Base-by-base conservation (phyloP, 2,329 filamentous ascomycete genomes). In the Saccharata proteae region DNA sequence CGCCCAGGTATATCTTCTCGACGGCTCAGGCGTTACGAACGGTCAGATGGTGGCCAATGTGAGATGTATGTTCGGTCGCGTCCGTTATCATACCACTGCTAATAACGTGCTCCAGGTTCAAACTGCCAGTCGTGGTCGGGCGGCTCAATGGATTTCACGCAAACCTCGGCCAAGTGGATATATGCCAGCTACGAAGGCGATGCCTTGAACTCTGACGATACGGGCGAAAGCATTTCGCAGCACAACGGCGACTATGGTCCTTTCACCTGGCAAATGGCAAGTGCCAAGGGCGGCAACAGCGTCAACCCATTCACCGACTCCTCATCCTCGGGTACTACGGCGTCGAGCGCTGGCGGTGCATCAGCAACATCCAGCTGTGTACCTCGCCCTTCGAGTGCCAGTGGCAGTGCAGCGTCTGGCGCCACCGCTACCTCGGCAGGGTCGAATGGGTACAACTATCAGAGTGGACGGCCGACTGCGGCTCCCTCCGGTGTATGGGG, bases 1-100 rank as follows among this genome's bases (percentile, higher is more conserved):
- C 16, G 54, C 64, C 2, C 40, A 65, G 32, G 52, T 69, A 12
- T 60, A 58, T 9, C 41, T 74, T 3, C 54, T 74, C 1, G 65
- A 61, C 25, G 69, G 69, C 3, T 65, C 64, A 3, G 67, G 69
- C 2, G 64, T 74, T 4, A 45, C 51, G 4, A 55, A 66, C 41
- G 63, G 63, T 13, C 53, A 58, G 12, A 69, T 74, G 64, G 60
- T 58, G 14, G 70, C 69, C 11, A 74, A 74, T 43, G 55, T 75
- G 14, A 60, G 52, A 40, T 74, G 70, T 61, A 52, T 38, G 55
- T 41, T 5, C 4, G 16, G 10, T 26, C 14, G 24, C 22, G 21
- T 19, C n/a, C 12, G 8, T 16, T 23, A 6, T 25, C 25, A 25
- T 24, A 9, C 6, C 4, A 18, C 16, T 4, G 16, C 3, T 14